Base-by-base conservation (phyloP, 495 filamentous ascomycete genomes). In the Podospora fimiseda region DNA sequence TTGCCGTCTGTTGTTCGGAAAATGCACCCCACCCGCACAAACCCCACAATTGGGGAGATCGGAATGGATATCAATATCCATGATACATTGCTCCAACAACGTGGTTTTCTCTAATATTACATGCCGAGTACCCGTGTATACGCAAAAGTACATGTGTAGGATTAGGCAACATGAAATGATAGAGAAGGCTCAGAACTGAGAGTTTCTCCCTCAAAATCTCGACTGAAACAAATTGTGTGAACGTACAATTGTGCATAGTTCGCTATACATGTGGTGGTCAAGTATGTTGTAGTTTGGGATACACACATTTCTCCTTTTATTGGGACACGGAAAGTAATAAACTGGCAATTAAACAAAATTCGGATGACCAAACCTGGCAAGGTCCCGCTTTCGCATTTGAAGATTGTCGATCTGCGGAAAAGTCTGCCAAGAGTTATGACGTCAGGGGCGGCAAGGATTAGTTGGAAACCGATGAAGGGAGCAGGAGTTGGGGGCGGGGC, bases 391-490 rank as follows among this genome's bases (percentile, higher is more conserved):
- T 21, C 22, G 19, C 14, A 41, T 4, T 42, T 47, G 50, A 33
- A 23, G 44, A 37, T 36, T 46, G 40, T 53, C 50, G 50, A 53
- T 52, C 57, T 13, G 15, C 24, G 9, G n/a, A n/a, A n/a, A n/a
- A n/a, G n/a, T n/a, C n/a, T n/a, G 8, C 21, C 21, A 33, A 27
- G 30, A 47, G 40, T 23, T 44, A 51, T 49, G 51, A 61, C 59
- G 59, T 61, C 59, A 61, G 46, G 44, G 45, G 48, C 46, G 37
- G 22, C 48, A 41, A 23, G 19, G 44, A 33, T 33, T 33, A 33
- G 33, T 37, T 41, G 18, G 21, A 43, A 49, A 55, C 50, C 51
- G 51, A 50, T 52, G 50, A 47, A 33, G 27, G 22, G 16, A 48
- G 27, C 43, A 42, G 37, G 18, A 14, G 33, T 42, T 38, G 33